Percentiles rank a stretch among this genome's conserved stretches.
Evolutionary conservation across 306 rosid genomes (phyloP).

Genomic region (Lagenaria siceraria): DNA sequence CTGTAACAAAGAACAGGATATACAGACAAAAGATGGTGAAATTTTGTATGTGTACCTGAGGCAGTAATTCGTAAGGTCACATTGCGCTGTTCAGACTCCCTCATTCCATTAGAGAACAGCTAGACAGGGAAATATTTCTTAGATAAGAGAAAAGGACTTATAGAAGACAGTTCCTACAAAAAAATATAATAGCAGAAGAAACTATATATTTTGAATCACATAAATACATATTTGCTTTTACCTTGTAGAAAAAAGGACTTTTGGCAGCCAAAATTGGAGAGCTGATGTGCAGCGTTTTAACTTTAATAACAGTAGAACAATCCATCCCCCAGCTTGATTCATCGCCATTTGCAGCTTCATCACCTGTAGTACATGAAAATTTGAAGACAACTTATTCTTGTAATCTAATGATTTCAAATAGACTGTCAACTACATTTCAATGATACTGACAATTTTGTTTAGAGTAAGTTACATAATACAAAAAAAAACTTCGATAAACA

Average conservation of each 20-base stretch:
- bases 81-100: conserved; percentile 87
- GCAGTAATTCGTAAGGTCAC: conserved; percentile 78
- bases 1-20: background rate
- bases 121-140: conserved; percentile 15
- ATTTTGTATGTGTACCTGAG: conserved; percentile 40
- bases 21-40: background rate
- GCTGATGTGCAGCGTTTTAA: conserved; percentile 79
- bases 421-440: background rate
- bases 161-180: background rate
- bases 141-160: background rate
- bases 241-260: conserved; percentile 96
- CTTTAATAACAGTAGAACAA: conserved; percentile 53
- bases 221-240: conserved; percentile 8
- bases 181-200: background rate
- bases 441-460: background rate
- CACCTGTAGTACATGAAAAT: conserved; percentile 33
- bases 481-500: background rate
- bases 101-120: conserved; percentile 98
- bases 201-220: background rate
- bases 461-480: background rate
- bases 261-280: conserved; percentile 98
- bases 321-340: conserved; percentile 82
- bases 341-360: conserved; percentile 63
- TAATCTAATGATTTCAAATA: background rate
- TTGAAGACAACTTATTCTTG: background rate